Base-by-base conservation (phyloP, 2,329 filamentous ascomycete species). In the Catunica adiposa region DNA sequence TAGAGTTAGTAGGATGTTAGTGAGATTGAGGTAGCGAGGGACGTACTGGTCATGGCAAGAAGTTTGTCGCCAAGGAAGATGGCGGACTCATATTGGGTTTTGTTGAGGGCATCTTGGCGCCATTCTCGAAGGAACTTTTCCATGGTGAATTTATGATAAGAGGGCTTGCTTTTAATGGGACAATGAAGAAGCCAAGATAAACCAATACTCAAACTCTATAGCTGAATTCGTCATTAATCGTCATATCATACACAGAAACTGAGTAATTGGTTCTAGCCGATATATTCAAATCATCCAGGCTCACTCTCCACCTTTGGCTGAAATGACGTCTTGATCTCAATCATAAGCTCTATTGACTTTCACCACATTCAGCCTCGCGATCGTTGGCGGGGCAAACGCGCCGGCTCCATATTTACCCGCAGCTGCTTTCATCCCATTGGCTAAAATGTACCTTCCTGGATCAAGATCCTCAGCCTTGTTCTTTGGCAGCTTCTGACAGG, bases 21-120 rank as follows among this genome's bases (percentile, higher is more conserved):
- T 31, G 29, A 37, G 29, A n/a, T n/a, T 48, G 53, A 47, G n/a
- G 34, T 25, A 14, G 34, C 14, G 31, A 11, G 11, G 31, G 11
- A 40, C 80, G 62, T 70, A 96, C 90, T 87, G 38, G 90, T 97
- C 65, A 98, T 74, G 57, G 92, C 92, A 57, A 97, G 77, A 62
- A 98, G 76, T 73, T 98, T 98, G 76, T 98, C 92, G 61, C 89
- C 92, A 61, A 97, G 88, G 67, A 94, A 97, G 63, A 97, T 90
- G 65, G 92, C 92, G 34, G 90, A 87, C 61, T 97, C 90, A 68
- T 96, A 89, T 67, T 98, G 92, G 61, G 92, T 88, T 69, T 94
- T 92, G 71, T 94, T 90, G 65, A 95, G 75, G 66, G 90, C 89
- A 73, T 96, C 89, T 70, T 95, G 87, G 66, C 89, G 80, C 92